phyloP scores from a whole-genome alignment of 2,329 filamentous ascomycete genomes.

The Cordyceps tenuipes region DNA sequence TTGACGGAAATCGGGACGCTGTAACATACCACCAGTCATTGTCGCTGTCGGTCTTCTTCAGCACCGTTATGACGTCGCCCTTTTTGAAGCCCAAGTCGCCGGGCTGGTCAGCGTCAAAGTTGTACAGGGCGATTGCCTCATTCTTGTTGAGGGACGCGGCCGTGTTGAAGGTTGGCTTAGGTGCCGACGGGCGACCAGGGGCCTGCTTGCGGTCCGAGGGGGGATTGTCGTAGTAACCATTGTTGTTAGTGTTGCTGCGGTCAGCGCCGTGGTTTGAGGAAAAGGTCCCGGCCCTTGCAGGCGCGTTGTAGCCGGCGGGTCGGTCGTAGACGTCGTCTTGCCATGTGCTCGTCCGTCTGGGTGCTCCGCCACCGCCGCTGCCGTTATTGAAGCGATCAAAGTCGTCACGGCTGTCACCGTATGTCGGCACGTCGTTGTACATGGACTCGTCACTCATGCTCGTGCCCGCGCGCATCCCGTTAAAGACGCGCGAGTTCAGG shows the following conservation, averaged over 20 bases:
- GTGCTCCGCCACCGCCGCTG: conserved; percentile 26
- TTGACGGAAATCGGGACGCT: neutral
- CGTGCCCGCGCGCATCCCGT: conserved; percentile 45
- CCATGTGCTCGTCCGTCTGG: conserved; percentile 61
- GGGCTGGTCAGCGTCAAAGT: conserved; percentile 87
- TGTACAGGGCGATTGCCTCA: conserved; percentile 85
- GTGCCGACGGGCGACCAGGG: conserved; percentile 73
- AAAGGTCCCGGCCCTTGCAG: conserved; percentile 45
- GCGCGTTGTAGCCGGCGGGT: conserved; percentile 30
- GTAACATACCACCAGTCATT: conserved; percentile 82
- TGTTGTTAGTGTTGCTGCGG: conserved; percentile 36
- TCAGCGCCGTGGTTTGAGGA: conserved; percentile 27
- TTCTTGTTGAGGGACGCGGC: conserved; percentile 54
- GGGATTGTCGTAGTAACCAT: conserved; percentile 45
- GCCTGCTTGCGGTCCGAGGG: conserved; percentile 38
- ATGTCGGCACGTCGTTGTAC: conserved; percentile 92
- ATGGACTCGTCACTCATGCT: conserved; percentile 49
- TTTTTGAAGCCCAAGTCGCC: conserved; percentile 96
- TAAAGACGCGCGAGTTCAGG: conserved; percentile 78
- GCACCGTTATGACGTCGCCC: conserved; percentile 87
- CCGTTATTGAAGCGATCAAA: conserved; percentile 38
- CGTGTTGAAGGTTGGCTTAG: conserved; percentile 75
- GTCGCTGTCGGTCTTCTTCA: conserved; percentile 88
- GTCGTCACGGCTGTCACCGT: conserved; percentile 74
- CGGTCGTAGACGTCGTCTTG: conserved; percentile 67